These are phyloP conservation scores for Teunomyces barrocoloradensis DNA, from an alignment of 805 yeast species.

Conservation along the genomic window DNA sequence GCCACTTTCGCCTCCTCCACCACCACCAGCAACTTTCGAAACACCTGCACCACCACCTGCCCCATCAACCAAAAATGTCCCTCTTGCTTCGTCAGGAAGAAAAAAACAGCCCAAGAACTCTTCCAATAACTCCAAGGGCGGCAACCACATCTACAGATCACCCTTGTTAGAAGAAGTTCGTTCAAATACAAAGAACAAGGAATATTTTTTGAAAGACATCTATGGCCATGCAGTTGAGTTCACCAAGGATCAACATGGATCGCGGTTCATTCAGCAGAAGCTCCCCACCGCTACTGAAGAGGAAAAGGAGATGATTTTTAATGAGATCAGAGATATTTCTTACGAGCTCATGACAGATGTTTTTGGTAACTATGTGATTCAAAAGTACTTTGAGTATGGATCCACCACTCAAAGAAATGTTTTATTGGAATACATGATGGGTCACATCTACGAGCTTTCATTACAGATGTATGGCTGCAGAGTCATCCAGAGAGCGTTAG, in stretches of 20 bases:
- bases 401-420: conserved; percentile 63
- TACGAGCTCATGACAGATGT: conserved; percentile 90
- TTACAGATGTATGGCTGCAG: conserved; percentile 98
- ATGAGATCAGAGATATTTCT: conserved; percentile 73
- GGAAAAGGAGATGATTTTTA: conserved; percentile 74
- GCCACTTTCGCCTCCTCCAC: conserved; percentile 7
- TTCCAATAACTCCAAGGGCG: conserved; percentile 13
- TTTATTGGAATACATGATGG: conserved; percentile 68
- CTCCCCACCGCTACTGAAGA: conserved; percentile 64
- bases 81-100: conserved; percentile 7
- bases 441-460: conserved; percentile 71
- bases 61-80: conserved; percentile 8
- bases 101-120: not conserved
- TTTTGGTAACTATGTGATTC: conserved; percentile 96
- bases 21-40: not conserved
- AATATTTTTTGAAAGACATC: conserved; percentile 66
- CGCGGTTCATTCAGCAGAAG: conserved; percentile 92
- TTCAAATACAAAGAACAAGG: conserved; percentile 55
- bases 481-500: conserved; percentile 92
- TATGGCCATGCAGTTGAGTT: conserved; percentile 88
- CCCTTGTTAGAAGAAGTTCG: conserved; percentile 86
- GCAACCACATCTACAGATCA: conserved; percentile 60
- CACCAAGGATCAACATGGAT: conserved; percentile 95
- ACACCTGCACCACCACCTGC: conserved; percentile 13
- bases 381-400: conserved; percentile 87